Base-by-base conservation (phyloP, 75 land plant genomes). In the Selaginella moellendorffii region DNA sequence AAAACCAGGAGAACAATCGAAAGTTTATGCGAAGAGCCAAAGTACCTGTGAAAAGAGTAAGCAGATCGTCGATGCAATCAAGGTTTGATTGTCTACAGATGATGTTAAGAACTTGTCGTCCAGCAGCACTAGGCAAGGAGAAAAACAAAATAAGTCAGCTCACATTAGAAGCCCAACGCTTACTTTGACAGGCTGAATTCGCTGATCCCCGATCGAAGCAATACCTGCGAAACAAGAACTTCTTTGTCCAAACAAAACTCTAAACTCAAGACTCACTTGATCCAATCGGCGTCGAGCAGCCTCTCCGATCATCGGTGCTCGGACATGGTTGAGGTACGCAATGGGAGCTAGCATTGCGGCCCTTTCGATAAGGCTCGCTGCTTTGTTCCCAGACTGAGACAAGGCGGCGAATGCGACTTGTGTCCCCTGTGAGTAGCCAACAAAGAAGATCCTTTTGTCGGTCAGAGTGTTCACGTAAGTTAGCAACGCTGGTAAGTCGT, bases 341-440 rank as follows among this genome's bases (percentile, higher is more conserved):
- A 88, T 77, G 19, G 95, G 85, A 63, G 80, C 69, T 5, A 88
- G 75, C 72, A 88, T 53, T 21, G 82, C 86, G 21, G 84, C 95
- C 66, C 78, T 80, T 36, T 36, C 46, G 5, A 36, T 36, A 52
- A 71, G 70, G 14, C 77, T 65, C 65, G 74, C 65, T 65, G 25
- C 62, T 68, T 71, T 31, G 17, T 72, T 53, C 1, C 71, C 63
- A 19, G 61, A 20, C 54, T 75, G 31, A 0, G 86, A 74, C 65
- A 88, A 76, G 0, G 82, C 73, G 29, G 83, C 84, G 27, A 88
- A 64, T 14, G 80, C 86, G 12, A 73, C 67, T 75, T 80, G 53
- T 30, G 88, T 76, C 18, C 95, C 95, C 95, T 88, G 71, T 2
- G 95, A 85, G 65, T 82, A 87, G 36, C 89, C 95, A 63, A 85